Evolutionary conservation across 169 alveolate genomes (phyloP).

Genomic region (Miamiensis avidus): DNA sequence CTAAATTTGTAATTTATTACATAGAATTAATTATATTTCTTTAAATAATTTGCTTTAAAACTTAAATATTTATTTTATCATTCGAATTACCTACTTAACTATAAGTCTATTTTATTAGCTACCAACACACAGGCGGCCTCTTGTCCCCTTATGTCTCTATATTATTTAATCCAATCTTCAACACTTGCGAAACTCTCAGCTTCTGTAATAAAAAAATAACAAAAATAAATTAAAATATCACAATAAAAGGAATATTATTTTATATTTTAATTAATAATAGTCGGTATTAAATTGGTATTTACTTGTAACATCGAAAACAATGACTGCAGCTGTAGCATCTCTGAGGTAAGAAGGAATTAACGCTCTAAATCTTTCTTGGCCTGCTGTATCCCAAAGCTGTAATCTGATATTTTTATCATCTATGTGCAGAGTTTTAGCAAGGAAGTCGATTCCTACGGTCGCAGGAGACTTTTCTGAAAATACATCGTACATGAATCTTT

Average conservation of each 20-base stretch:
- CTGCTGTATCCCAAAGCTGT: slow-evolving; percentile 78
- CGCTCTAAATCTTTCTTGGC: slow-evolving; percentile 68
- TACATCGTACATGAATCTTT: slow-evolving; percentile 88
- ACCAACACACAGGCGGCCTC: slow-evolving; percentile 65
- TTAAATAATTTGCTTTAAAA: too few species aligned
- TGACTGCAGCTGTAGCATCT: slow-evolving; percentile 68
- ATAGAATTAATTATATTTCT: too few species aligned
- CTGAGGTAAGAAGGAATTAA: slow-evolving; percentile 70
- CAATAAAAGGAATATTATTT: background rate
- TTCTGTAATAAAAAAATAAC: slow-evolving; percentile 11
- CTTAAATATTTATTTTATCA: slow-evolving; percentile 1
- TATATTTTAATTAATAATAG: background rate
- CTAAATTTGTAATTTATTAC: too few species aligned
- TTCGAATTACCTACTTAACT: slow-evolving; percentile 47
- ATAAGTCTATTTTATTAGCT: slow-evolving; percentile 69
- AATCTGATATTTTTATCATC: slow-evolving; percentile 64
- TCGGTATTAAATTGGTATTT: background rate
- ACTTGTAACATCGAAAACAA: slow-evolving; percentile 58
- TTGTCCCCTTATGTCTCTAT: slow-evolving; percentile 62
- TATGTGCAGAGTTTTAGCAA: slow-evolving; percentile 53
- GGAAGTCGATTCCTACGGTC: slow-evolving; percentile 76
- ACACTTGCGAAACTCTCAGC: slow-evolving; percentile 47
- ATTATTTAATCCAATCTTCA: slow-evolving; percentile 67
- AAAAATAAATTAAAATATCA: background rate
- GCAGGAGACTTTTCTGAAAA: slow-evolving; percentile 85